These are phyloP conservation scores for Carex parvula DNA, from an alignment of 176 grass and related monocot species.

Conservation along the genomic window DNA sequence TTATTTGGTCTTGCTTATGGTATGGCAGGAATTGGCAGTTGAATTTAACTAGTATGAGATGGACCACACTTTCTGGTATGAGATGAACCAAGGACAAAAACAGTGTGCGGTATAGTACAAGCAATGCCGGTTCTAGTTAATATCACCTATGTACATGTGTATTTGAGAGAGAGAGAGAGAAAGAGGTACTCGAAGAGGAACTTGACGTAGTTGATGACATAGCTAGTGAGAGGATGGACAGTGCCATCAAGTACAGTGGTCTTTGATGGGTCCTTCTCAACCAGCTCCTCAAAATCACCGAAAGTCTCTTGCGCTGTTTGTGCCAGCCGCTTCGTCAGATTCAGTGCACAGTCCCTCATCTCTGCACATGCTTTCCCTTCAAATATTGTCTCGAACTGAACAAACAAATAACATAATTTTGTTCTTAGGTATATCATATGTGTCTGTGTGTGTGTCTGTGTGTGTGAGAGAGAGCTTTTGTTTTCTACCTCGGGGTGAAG, in stretches of 20 bases:
- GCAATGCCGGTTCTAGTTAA: neutral
- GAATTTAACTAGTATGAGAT: neutral
- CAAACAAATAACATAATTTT: slow-evolving; percentile 23
- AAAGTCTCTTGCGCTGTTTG: slow-evolving; percentile 92
- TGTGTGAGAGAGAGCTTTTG: neutral
- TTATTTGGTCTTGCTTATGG: neutral
- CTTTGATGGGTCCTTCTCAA: slow-evolving; percentile 95
- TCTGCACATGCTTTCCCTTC: slow-evolving; percentile 80
- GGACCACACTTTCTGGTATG: neutral
- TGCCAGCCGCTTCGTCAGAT: slow-evolving; percentile 71
- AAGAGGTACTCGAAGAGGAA: slow-evolving; percentile 79
- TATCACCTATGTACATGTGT: neutral
- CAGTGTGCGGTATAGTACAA: neutral
- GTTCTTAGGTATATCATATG: neutral
- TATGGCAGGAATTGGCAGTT: neutral
- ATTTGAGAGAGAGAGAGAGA: neutral
- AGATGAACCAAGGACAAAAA: neutral
- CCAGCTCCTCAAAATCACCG: slow-evolving; percentile 80
- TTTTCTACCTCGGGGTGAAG: slow-evolving; percentile 71
- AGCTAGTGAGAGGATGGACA: slow-evolving; percentile 95
- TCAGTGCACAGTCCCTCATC: slow-evolving; percentile 53
- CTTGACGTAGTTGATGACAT: slow-evolving; percentile 97
- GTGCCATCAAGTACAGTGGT: slow-evolving; percentile 93
- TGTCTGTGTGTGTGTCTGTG: neutral
- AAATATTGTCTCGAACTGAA: slow-evolving; percentile 71